These are phyloP conservation scores for Epithele typhae DNA, from an alignment of 768 basidiomycete genomes.

Conservation along the genomic window DNA sequence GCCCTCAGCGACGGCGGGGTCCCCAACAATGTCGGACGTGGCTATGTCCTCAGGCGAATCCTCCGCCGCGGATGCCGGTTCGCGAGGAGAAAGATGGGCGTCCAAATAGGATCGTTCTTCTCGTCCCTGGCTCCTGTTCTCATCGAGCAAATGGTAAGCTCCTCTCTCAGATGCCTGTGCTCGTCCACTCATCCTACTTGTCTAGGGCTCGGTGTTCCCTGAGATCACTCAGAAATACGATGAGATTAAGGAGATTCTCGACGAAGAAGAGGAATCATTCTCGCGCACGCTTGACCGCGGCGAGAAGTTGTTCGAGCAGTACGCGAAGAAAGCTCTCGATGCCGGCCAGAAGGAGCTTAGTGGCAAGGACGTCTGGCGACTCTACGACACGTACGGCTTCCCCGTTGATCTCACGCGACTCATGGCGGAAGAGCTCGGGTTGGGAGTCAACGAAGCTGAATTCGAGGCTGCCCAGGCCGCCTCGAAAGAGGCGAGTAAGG, in stretches of 20 bases:
- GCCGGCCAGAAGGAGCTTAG: slow-evolving; percentile 61
- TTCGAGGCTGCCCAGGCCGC: slow-evolving; percentile 85
- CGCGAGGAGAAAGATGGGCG: slow-evolving; percentile 90
- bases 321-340: slow-evolving; percentile 63
- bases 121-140: slow-evolving; percentile 88
- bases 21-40: slow-evolving; percentile 93
- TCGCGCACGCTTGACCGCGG: slow-evolving; percentile 96
- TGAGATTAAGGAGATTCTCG: slow-evolving; percentile 90
- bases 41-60: slow-evolving; percentile 95
- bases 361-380: slow-evolving; percentile 93
- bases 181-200: not conserved
- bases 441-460: slow-evolving; percentile 81
- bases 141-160: slow-evolving; percentile 78
- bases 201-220: slow-evolving; percentile 87
- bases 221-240: slow-evolving; percentile 80
- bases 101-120: slow-evolving; percentile 92
- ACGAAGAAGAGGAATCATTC: slow-evolving; percentile 98
- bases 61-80: slow-evolving; percentile 92
- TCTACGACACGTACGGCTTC: slow-evolving; percentile 99
- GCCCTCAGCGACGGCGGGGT: slow-evolving; percentile 96
- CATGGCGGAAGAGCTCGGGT: slow-evolving; percentile 92
- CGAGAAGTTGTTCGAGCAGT: slow-evolving; percentile 92
- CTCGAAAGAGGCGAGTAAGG: slow-evolving; percentile 91
- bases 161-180: not conserved
- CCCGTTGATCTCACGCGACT: slow-evolving; percentile 93